Conservation (phyloP, 305 asterid species). For the Rubia balearica region DNA sequence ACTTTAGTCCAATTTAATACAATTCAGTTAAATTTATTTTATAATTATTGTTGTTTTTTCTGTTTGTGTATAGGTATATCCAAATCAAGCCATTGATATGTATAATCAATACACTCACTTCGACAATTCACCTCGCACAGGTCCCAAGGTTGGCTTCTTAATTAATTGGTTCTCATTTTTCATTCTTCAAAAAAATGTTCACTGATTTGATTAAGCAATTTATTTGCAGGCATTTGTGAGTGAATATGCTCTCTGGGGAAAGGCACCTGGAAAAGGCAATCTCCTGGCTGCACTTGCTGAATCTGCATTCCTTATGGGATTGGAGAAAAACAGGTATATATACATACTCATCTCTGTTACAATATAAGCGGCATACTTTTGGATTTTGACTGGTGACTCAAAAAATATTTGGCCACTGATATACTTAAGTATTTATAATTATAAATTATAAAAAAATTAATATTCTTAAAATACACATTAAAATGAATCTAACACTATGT, state of each 20-base stretch:
- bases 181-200: not conserved
- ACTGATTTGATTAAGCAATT: not conserved
- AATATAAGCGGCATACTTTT: too few species aligned
- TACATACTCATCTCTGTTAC: too few species aligned
- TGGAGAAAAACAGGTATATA: constrained; percentile 92
- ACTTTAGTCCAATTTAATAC: not conserved
- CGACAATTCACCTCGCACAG: constrained; percentile 50
- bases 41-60: not conserved
- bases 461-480: too few species aligned
- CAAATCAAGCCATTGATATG: constrained; percentile 36
- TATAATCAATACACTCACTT: constrained; percentile 42
- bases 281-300: constrained; percentile 86
- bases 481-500: too few species aligned
- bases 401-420: too few species aligned
- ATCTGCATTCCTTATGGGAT: constrained; percentile 82
- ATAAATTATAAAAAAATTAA: too few species aligned
- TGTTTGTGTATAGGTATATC: constrained; percentile 45
- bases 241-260: constrained; percentile 81
- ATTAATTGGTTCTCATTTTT: not conserved
- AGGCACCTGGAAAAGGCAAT: constrained; percentile 76
- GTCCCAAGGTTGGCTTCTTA: constrained; percentile 70
- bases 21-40: too few species aligned
- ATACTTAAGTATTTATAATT: too few species aligned
- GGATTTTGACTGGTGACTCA: too few species aligned
- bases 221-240: constrained; percentile 82